Conservation (phyloP, 345 rosid species). For the Pistacia integerrima region DNA sequence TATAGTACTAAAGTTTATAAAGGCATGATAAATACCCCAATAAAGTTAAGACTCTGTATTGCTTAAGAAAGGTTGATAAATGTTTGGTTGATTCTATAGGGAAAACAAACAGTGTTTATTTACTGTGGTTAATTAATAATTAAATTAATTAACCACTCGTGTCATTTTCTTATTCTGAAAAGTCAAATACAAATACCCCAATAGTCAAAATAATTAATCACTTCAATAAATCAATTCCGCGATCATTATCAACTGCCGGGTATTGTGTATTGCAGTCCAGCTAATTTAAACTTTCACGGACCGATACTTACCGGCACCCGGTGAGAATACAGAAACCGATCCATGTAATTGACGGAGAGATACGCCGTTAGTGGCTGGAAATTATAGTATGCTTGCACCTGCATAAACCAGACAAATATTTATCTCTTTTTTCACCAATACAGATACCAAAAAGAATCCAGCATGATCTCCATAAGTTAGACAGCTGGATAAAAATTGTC, state of each 20-base stretch:
- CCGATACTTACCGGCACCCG: constrained; percentile 63
- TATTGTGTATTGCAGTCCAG: constrained; percentile 10
- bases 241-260: constrained; percentile 12
- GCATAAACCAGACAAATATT: constrained; percentile 14
- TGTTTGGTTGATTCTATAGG: too few species aligned
- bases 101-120: neutral
- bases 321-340: constrained; percentile 78
- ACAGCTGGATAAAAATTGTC: neutral
- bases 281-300: constrained; percentile 8
- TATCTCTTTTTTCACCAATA: neutral
- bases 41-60: constrained; percentile 2
- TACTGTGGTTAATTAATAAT: too few species aligned
- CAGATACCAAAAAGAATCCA: constrained; percentile 3
- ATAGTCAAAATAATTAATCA: constrained; percentile 27
- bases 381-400: constrained; percentile 74
- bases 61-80: neutral
- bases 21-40: neutral
- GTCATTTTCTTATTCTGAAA: constrained; percentile 44
- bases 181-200: constrained; percentile 38
- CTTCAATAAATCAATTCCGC: constrained; percentile 13
- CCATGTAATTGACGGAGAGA: constrained; percentile 94
- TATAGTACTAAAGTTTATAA: neutral
- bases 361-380: constrained; percentile 95
- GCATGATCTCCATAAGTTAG: neutral
- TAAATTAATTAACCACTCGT: constrained; percentile 1